Base-by-base conservation (phyloP, 2,329 filamentous ascomycete species). In the Ophiocordyceps camponoti-leonardi region DNA sequence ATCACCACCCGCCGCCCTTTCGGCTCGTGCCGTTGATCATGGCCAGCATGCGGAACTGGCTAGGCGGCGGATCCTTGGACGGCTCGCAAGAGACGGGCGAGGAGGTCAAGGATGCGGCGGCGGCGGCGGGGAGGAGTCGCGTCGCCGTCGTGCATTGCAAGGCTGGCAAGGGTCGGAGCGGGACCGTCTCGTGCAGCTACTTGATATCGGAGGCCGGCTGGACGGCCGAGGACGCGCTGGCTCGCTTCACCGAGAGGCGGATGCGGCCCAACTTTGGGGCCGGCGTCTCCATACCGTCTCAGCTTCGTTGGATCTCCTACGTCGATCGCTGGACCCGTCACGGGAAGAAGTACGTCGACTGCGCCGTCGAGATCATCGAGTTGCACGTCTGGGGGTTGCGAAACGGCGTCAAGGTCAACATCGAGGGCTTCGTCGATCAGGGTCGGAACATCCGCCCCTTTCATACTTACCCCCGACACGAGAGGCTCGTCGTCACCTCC, bases 91-190 rank as follows among this genome's bases (percentile, higher is more conserved):
- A 18, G 11, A 11, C 35, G 35, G 18, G 14, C 33, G 16, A 12
- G 2, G 35, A 18, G n/a, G 16, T n/a, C 33, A n/a, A 16, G 13
- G 1, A 26, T 5, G 51, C 59, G 35, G 61, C 60, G 44, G 57
- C 63, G 31, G 58, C 59, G 35, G 61, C 60, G 44, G 57, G 63
- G 31, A 58, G 57, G 41, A 60, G 62, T 35, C 71, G 86, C 31
- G 86, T 96, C 0, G 82, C 82, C 0, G 88, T 96, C 7, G 86
- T 96, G 8, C 92, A 98, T 62, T 96, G 92, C 68, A 96, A 96
- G 60, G 92, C 92, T 1, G 92, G 92, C 3, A 98, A 98, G 63
- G 92, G 92, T 1, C 73, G 92, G 44, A 94, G 86, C 51, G 92
- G 92, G 4, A 94, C 86, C 0, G 78, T 86, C 54, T 81, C 82